Evolutionary conservation across 129 eudicot species (phyloP), one percentile per base, ranked within the genome.

Genomic region (Helianthus tuberosus): DNA sequence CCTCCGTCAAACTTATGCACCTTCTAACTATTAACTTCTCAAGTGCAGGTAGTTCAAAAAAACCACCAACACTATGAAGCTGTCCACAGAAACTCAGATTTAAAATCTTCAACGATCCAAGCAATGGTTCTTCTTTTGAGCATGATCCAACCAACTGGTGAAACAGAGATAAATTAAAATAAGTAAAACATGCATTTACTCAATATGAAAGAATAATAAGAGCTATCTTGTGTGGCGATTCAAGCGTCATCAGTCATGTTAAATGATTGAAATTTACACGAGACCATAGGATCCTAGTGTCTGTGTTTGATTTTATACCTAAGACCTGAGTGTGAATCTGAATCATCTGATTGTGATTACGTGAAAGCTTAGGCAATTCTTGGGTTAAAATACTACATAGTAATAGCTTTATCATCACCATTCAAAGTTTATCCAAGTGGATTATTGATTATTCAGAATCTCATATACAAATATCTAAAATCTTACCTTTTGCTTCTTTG

Each of bases 21-120:
- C 16, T 5, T 15, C 8, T 10, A 9, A 11, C 8, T 3, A n/a
- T 46, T 29, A 73, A 16, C 15, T 25, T 73, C 36, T 73, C 69
- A 47, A 60, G 61, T n/a, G 36, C 0, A 14, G 61, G 77, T 4
- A 73, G 17, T 46, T 29, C 11, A 0, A 0, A n/a, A 57, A 73
- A 73, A 15, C 59, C 77, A 9, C 59, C 5, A 3, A 73, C 5
- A 15, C 8, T 47, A 8, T 0, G 36, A 73, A 73, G 68, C 0
- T n/a, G 47, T 5, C 47, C 2, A 48, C 61, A 46, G 20, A 13
- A 73, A 32, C 77, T 71, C 23, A 71, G 5, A 39, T 20, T 20
- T 11, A 71, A 66, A 41, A 71, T 17, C 75, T 55, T 71, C 20
- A 73, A 32, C 29, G 72, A 65, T 35, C 65, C 25, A 64, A 75